These are phyloP conservation scores for Sclerotinia borealis DNA, from an alignment of 2,329 filamentous ascomycete genomes.

Conservation along the genomic window DNA sequence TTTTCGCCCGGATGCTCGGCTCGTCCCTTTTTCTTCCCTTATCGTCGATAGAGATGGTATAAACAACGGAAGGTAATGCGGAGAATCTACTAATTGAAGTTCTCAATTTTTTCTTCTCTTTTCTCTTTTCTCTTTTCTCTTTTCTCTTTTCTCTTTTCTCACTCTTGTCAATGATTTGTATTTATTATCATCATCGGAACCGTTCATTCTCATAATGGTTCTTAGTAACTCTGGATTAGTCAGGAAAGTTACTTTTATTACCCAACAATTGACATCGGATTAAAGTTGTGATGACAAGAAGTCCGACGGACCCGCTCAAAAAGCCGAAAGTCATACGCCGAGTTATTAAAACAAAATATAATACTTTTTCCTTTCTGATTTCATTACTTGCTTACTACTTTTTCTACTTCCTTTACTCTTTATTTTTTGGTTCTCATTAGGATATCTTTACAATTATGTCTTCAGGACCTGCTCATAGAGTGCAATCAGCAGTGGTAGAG, in stretches of 20 bases:
- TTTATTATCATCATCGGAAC: too few species aligned
- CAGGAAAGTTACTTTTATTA: neutral
- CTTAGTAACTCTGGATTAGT: neutral
- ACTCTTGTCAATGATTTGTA: too few species aligned
- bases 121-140: neutral
- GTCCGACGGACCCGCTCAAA: constrained; percentile 5
- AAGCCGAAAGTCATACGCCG: neutral
- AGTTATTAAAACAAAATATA: neutral
- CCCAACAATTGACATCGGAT: neutral
- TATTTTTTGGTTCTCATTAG: neutral
- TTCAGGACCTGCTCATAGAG: constrained; percentile 30
- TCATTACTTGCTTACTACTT: neutral
- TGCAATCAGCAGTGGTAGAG: constrained; percentile 33
- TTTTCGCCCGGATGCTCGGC: neutral
- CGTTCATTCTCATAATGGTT: too few species aligned
- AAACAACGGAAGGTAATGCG: neutral
- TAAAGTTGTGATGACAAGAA: neutral
- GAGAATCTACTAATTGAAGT: neutral
- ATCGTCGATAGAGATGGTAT: too few species aligned
- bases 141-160: neutral
- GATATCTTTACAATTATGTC: constrained; percentile 19
- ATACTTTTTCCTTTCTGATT: neutral
- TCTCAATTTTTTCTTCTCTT: neutral
- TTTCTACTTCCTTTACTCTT: neutral
- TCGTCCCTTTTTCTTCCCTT: neutral